Evolutionary conservation across 2,329 filamentous ascomycete genomes (phyloP), one percentile per base, ranked within the genome.

Genomic region (Endoconidiophora laricicola): DNA sequence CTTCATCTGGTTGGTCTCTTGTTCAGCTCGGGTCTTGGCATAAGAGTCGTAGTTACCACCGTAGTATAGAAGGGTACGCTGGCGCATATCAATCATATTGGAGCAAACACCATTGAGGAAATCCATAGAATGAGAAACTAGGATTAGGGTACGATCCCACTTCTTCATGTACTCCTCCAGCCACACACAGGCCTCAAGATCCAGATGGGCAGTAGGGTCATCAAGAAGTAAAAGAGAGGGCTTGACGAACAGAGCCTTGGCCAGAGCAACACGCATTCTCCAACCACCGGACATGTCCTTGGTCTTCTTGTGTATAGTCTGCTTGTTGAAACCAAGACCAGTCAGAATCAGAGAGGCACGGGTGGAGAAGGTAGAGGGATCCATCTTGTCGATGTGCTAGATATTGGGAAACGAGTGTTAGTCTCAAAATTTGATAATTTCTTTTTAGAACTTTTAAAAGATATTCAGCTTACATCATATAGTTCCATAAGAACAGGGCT

Each of bases 201-300:
- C 91, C 79, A 98, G 84, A 79, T 98, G 91, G 62, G 91, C 91
- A 57, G 91, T 98, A 41, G 91, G 91, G 72, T 98, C 91, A 65
- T 98, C 91, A 61, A 98, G 87, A 57, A 98, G 77, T 46, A 98
- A 79, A 52, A 98, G 76, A 16, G 87, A 91, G 36, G 93, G 91
- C 77, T 93, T 94, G 70, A 98, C 90, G 73, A 98, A 98, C 48
- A 98, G 81, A 52, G 91, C 91, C 75, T 96, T 95, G 64, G 77
- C 91, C 54, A 98, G 81, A 52, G 91, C 91, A 53, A 98, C 91
- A 77, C 93, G 86, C 91, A 98, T 98, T 74, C 90, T 81, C 91
- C 91, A 98, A 60, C 91, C 91, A 86, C 91, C 91, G 57, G 91
- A 98, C 93, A 98, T 98, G 67, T 98, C 93, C 78, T 96, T 98